These are phyloP conservation scores for Meripilus lineatus DNA, from an alignment of 1,284 basidiomycete genomes.

Conservation along the genomic window DNA sequence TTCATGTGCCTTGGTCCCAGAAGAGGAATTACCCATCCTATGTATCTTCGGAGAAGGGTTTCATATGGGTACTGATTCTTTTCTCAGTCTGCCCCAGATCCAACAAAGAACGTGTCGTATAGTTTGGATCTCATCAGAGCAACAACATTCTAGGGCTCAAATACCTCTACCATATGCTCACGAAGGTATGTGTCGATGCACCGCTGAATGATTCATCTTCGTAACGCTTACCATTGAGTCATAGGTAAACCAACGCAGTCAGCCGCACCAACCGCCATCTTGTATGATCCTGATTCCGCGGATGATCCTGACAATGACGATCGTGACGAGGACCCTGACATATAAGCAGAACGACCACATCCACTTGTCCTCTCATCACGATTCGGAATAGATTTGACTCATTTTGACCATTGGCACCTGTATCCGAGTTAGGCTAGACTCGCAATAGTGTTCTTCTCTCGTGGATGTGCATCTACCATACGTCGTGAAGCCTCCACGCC, in stretches of 20 bases:
- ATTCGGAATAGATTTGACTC: too few relatives aligned
- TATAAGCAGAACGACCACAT: too few relatives aligned
- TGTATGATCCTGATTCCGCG: conserved; percentile 83
- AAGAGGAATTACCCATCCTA: conserved; percentile 32
- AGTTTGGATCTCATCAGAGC: conserved; percentile 81
- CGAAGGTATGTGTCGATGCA: conserved; percentile 48
- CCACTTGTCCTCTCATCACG: too few relatives aligned
- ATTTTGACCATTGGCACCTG: too few relatives aligned
- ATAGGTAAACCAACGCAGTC: not conserved
- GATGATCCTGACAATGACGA: conserved; percentile 89
- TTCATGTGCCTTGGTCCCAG: too few relatives aligned
- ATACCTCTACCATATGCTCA: conserved; percentile 88
- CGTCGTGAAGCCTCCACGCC: too few relatives aligned
- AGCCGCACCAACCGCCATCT: conserved; percentile 38
- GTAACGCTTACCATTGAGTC: not conserved
- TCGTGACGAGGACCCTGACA: conserved; percentile 85
- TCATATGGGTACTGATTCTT: not conserved
- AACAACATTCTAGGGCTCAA: conserved; percentile 70
- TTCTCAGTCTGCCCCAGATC: conserved; percentile 39
- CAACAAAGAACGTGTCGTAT: conserved; percentile 71
- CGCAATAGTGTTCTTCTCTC: too few relatives aligned
- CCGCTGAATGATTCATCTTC: not conserved
- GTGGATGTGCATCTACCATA: too few relatives aligned
- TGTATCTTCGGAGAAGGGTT: not conserved
- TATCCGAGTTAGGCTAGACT: too few relatives aligned